phyloP scores from a whole-genome alignment of 768 basidiomycete genomes.

The Baorangia bicolor region DNA sequence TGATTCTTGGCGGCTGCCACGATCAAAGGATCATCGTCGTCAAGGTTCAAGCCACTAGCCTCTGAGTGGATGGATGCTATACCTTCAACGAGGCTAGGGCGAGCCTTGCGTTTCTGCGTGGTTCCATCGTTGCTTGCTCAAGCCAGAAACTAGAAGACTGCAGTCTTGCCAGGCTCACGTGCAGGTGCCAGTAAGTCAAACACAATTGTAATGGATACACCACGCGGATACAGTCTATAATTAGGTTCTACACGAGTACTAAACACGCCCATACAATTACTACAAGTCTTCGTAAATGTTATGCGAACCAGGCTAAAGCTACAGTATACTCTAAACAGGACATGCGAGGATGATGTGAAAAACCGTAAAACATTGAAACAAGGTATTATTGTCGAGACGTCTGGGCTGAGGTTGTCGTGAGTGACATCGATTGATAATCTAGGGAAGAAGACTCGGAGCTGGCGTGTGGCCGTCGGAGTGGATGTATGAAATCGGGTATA shows the following conservation, averaged over 20 bases:
- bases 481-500: slow-evolving; percentile 28
- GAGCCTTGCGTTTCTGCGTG: slow-evolving; percentile 14
- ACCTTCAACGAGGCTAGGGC: slow-evolving; percentile 29
- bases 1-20: slow-evolving; percentile 43
- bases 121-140: slow-evolving; percentile 23
- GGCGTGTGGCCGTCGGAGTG: slow-evolving; percentile 11
- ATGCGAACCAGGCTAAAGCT: slow-evolving; percentile 2
- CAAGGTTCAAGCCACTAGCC: not conserved
- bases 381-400: not conserved
- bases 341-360: slow-evolving; percentile 1
- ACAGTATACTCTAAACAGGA: slow-evolving; percentile 15
- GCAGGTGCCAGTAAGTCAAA: not conserved
- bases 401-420: not conserved
- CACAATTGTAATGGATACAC: not conserved
- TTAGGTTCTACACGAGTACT: not conserved
- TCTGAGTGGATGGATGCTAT: not conserved
- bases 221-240: not conserved
- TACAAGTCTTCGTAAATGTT: not conserved
- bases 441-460: not conserved
- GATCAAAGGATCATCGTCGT: not conserved
- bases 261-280: slow-evolving; percentile 3
- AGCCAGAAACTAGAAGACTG: not conserved
- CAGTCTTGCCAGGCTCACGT: not conserved
- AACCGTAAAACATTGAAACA: slow-evolving; percentile 11
- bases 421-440: not conserved